Conservation (phyloP, 2,329 filamentous ascomycete species). For the Talaromyces pinophilus region DNA sequence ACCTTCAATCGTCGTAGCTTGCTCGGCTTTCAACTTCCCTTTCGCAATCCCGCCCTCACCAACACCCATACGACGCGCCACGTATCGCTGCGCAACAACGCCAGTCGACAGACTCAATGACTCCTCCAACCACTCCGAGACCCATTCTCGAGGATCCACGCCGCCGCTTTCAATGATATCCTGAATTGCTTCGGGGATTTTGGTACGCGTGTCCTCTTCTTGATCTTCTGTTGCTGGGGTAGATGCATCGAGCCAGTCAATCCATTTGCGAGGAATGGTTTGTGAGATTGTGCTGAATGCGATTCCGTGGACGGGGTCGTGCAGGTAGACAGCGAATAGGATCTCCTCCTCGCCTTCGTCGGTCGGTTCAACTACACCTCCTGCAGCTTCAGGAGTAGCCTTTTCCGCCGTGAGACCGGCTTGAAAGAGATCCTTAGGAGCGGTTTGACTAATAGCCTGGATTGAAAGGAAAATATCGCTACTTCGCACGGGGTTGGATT, state of each 20-base stretch:
- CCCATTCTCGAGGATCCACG: constrained; percentile 94
- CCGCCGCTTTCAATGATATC: constrained; percentile 74
- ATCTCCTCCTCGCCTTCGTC: constrained; percentile 58
- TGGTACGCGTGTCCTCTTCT: constrained; percentile 38
- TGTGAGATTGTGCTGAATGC: constrained; percentile 83
- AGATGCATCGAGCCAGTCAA: constrained; percentile 83
- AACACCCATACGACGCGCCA: constrained; percentile 92
- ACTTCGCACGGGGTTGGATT: constrained; percentile 84
- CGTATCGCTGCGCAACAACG: constrained; percentile 89
- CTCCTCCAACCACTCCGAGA: constrained; percentile 96
- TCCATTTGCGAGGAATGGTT: constrained; percentile 79
- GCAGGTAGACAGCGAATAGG: constrained; percentile 74
- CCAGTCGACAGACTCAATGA: constrained; percentile 74
- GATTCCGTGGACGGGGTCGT: constrained; percentile 88
- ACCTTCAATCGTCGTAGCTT: constrained; percentile 58
- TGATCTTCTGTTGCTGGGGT: constrained; percentile 42
- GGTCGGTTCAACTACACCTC: constrained; percentile 38
- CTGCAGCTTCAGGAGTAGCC: constrained; percentile 28
- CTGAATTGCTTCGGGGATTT: constrained; percentile 76
- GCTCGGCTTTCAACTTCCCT: constrained; percentile 55
- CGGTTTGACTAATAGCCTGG: constrained; percentile 73
- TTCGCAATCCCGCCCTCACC: constrained; percentile 71
- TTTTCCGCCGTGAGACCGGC: constrained; percentile 52
- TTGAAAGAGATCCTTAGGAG: constrained; percentile 68
- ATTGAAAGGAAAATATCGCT: constrained; percentile 96